Conservation (phyloP, 2,329 filamentous ascomycete genomes). For the Neodidymelliopsis sp. region DNA sequence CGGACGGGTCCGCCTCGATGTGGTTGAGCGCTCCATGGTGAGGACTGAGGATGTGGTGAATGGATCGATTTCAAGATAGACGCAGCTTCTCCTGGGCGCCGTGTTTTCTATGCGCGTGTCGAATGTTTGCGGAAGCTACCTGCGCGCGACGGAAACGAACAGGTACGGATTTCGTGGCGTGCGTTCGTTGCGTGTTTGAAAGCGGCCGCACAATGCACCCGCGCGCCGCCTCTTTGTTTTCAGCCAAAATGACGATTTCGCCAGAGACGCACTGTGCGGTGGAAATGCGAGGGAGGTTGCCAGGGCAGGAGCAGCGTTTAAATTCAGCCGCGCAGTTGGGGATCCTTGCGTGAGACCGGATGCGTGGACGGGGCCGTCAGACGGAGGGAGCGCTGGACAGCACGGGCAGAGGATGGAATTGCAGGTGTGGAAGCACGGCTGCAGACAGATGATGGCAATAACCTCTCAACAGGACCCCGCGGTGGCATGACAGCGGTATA, state of each 20-base stretch:
- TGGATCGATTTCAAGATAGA: slow-evolving; percentile 1
- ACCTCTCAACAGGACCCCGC: slow-evolving; percentile 3
- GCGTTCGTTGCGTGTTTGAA: slow-evolving; percentile 15
- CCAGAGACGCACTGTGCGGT: slow-evolving; percentile 2
- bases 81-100: slow-evolving; percentile 6
- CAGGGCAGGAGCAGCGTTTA: slow-evolving; percentile 13
- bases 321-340: slow-evolving; percentile 12
- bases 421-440: slow-evolving; percentile 4
- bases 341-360: slow-evolving; percentile 16
- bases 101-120: slow-evolving; percentile 17
- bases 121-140: slow-evolving; percentile 18
- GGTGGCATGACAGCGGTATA: slow-evolving; percentile 16
- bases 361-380: slow-evolving; percentile 9
- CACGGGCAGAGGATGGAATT: slow-evolving; percentile 6
- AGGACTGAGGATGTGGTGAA: slow-evolving; percentile 6
- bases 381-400: slow-evolving; percentile 14
- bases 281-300: slow-evolving; percentile 9
- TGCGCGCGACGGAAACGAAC: slow-evolving; percentile 15
- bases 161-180: slow-evolving; percentile 14
- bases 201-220: slow-evolving; percentile 18
- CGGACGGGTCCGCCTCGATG: slow-evolving; percentile 25
- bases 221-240: slow-evolving; percentile 18
- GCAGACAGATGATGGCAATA: neutral
- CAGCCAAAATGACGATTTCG: slow-evolving; percentile 16
- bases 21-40: too few species aligned